These are phyloP conservation scores for Microcos paniculata DNA, from an alignment of 345 rosid species.

Conservation along the genomic window DNA sequence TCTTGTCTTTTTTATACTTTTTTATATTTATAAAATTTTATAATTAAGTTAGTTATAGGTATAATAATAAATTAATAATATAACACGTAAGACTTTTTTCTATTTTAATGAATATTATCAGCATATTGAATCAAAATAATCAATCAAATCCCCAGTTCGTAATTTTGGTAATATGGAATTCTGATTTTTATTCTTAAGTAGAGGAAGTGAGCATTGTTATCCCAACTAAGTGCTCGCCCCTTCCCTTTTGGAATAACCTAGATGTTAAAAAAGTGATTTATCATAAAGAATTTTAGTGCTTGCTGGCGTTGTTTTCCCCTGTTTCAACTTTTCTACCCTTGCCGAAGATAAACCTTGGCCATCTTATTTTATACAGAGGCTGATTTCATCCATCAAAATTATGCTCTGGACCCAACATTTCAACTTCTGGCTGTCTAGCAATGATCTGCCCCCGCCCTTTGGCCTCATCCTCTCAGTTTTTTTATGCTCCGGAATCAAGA, in stretches of 20 bases:
- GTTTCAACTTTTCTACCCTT: neutral
- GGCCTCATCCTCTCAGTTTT: neutral
- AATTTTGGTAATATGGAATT: neutral
- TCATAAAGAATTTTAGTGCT: constrained; percentile 1
- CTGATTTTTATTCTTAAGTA: neutral
- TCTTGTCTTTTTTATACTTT: neutral
- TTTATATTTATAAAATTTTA: too few species aligned
- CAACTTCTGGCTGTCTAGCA: neutral
- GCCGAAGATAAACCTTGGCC: neutral
- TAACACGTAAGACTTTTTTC: too few species aligned
- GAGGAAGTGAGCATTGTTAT: neutral
- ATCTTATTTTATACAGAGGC: neutral
- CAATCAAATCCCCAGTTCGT: neutral
- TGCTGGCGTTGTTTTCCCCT: neutral
- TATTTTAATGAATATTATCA: neutral
- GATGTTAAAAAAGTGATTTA: neutral
- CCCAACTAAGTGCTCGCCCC: neutral
- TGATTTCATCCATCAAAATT: neutral
- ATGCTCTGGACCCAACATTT: constrained; percentile 5
- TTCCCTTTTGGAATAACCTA: neutral
- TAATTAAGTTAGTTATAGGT: too few species aligned
- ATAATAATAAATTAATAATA: too few species aligned
- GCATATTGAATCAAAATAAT: neutral
- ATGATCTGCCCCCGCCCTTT: neutral
- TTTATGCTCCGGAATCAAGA: neutral